Base-by-base conservation (phyloP, 2,329 filamentous ascomycete genomes). In the Bretziella fagacearum region DNA sequence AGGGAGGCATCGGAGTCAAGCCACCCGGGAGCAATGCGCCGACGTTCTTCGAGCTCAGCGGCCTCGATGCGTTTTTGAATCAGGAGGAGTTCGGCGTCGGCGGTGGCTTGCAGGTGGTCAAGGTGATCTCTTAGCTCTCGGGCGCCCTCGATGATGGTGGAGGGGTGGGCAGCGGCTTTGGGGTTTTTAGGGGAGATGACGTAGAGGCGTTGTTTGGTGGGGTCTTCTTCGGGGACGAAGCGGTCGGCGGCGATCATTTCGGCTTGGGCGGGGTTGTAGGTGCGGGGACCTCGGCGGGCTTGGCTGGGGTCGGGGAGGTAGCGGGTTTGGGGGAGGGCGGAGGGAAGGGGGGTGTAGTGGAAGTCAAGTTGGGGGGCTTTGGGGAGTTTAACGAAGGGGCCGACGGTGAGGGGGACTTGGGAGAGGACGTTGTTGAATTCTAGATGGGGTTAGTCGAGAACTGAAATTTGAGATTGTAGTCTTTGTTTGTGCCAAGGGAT, bases 331-430 rank as follows among this genome's bases (percentile, higher is more conserved):
- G 91, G 89, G 0, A 96, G 74, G 2, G 85, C 82, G 1, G 85
- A 89, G 0, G 89, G 84, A 58, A 96, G 80, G 25, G 4, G n/a
- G 60, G 87, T 89, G 72, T 95, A 96, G 55, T 85, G 93, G 67
- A 96, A 96, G 20, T 91, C 89, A 6, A 98, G 76, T 0, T 87
- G 94, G 17, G 87, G 83, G 22, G 89, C 81, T 25, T 84, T 81
- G 8, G 91, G 91, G 26, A 98, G 79, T 51, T 81, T 82, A 56
- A 96, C 77, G 66, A 95, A 95, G 22, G 91, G 91, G 2, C 89
- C 95, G 37, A 96, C 86, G 43, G 86, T 93, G 47, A 98, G 68
- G 25, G 91, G 86, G 33, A 96, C 78, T 65, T 98, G 91, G 54
- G 87, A 83, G 40, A 98, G 77, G 53, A 95, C 76, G 13, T 81